phyloP scores from a whole-genome alignment of 2,329 filamentous ascomycete genomes.

The Nigrospora sphaerica region DNA sequence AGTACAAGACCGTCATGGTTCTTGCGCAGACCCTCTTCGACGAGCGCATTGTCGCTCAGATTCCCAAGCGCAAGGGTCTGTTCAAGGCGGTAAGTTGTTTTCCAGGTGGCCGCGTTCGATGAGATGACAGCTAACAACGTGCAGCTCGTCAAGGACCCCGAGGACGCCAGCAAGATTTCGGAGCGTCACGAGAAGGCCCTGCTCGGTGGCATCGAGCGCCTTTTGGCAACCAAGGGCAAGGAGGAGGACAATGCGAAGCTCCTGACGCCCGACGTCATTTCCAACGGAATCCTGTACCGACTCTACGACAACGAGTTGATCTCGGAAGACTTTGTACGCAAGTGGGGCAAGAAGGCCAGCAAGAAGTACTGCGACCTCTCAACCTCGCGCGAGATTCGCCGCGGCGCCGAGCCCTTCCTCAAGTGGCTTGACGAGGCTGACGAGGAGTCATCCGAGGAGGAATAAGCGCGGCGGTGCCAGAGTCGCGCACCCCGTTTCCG shows the following conservation, averaged over 20 bases:
- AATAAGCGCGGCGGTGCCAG: constrained; percentile 21
- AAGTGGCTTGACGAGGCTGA: constrained; percentile 88
- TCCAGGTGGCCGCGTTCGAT: neutral
- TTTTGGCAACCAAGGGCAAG: constrained; percentile 64
- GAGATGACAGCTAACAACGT: neutral
- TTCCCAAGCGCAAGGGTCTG: constrained; percentile 74
- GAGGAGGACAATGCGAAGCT: constrained; percentile 77
- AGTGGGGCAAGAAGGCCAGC: constrained; percentile 91
- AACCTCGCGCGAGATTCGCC: constrained; percentile 91
- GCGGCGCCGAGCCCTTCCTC: constrained; percentile 88
- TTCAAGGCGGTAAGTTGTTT: constrained; percentile 67
- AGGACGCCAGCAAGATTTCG: constrained; percentile 32
- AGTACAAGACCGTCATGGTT: constrained; percentile 89
- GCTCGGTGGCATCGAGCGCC: constrained; percentile 89
- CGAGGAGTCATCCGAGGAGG: constrained; percentile 61
- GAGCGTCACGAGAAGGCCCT: constrained; percentile 95
- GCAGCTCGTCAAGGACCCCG: constrained; percentile 57
- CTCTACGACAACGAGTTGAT: constrained; percentile 90
- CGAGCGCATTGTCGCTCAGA: constrained; percentile 81
- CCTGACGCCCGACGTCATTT: constrained; percentile 57
- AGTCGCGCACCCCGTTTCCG: too few relatives aligned
- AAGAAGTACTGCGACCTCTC: constrained; percentile 94
- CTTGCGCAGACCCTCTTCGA: constrained; percentile 92
- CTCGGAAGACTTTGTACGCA: constrained; percentile 78
- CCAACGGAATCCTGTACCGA: constrained; percentile 79